These are phyloP conservation scores for Vitis hybrid DNA, from an alignment of 177 flowering plant genomes.

Conservation along the genomic window DNA sequence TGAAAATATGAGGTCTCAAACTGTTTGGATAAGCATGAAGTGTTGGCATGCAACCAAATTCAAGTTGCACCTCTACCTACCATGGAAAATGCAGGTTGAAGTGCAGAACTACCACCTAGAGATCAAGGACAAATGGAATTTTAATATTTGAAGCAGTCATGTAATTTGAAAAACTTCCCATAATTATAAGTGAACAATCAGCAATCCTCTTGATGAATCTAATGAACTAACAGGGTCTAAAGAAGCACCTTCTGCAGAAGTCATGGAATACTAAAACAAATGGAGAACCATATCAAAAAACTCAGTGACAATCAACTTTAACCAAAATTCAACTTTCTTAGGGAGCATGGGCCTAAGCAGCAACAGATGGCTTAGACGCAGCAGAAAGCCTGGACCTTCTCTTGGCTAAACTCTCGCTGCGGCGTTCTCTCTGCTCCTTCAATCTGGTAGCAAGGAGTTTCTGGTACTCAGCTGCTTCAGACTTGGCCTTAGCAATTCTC, in stretches of 20 bases:
- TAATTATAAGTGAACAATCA: background rate
- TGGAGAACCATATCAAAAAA: too few relatives aligned
- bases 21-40: too few relatives aligned
- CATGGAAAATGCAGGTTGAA: too few relatives aligned
- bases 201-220: background rate
- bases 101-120: too few relatives aligned
- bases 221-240: background rate
- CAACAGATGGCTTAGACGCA: conserved; percentile 27
- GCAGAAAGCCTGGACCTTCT: conserved; percentile 30
- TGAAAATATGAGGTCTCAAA: too few relatives aligned
- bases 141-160: background rate
- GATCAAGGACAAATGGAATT: background rate
- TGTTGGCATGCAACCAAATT: too few relatives aligned
- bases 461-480: conserved; percentile 32
- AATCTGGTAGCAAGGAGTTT: conserved; percentile 27
- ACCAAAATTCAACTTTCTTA: too few relatives aligned
- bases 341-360: conserved; percentile 9
- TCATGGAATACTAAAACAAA: background rate
- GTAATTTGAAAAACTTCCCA: background rate
- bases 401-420: conserved; percentile 29
- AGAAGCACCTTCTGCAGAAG: background rate
- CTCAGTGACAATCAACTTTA: too few relatives aligned
- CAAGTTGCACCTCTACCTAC: too few relatives aligned
- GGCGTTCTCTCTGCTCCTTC: conserved; percentile 30
- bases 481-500: conserved; percentile 27